Percentiles rank a stretch among this genome's conserved stretches.
Evolutionary conservation across 1,139 yeast genomes (phyloP).

Genomic region (Candida tropicalis): DNA sequence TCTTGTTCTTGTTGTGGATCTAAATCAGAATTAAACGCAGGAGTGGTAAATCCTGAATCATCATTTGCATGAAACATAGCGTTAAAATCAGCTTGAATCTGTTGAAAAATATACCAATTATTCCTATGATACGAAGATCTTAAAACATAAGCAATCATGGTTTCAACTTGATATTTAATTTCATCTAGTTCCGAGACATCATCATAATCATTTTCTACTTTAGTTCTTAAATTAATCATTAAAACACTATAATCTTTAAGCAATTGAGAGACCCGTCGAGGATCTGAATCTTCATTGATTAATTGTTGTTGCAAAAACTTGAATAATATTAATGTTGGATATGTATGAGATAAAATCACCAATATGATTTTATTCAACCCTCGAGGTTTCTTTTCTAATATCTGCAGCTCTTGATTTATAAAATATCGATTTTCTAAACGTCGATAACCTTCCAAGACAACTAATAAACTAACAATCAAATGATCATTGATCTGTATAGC

Average conservation of each 20-base stretch:
- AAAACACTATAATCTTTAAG: conserved; percentile 6
- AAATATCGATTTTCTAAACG: neutral
- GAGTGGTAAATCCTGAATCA: conserved; percentile 9
- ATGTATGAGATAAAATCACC: conserved; percentile 2
- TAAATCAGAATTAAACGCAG: conserved; percentile 1
- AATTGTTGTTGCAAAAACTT: neutral
- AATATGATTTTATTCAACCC: conserved; percentile 6
- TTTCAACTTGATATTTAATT: conserved; percentile 1
- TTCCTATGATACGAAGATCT: conserved; percentile 2
- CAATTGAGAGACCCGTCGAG: neutral
- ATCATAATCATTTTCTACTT: conserved; percentile 1
- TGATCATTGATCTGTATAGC: conserved; percentile 4
- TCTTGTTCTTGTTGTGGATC: neutral
- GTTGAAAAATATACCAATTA: conserved; percentile 8
- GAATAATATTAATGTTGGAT: conserved; percentile 2
- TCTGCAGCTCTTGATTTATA: neutral
- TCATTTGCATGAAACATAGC: conserved; percentile 7
- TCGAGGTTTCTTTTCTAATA: conserved; percentile 4
- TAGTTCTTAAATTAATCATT: conserved; percentile 1
- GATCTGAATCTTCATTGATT: neutral
- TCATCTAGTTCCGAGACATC: neutral
- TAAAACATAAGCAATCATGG: conserved; percentile 2
- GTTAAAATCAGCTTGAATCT: conserved; percentile 8
- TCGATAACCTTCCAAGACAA: conserved; percentile 3
- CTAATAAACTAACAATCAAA: conserved; percentile 1